These are phyloP conservation scores for Fusarium metavorans DNA, from an alignment of 2,329 filamentous ascomycete species.

Conservation along the genomic window DNA sequence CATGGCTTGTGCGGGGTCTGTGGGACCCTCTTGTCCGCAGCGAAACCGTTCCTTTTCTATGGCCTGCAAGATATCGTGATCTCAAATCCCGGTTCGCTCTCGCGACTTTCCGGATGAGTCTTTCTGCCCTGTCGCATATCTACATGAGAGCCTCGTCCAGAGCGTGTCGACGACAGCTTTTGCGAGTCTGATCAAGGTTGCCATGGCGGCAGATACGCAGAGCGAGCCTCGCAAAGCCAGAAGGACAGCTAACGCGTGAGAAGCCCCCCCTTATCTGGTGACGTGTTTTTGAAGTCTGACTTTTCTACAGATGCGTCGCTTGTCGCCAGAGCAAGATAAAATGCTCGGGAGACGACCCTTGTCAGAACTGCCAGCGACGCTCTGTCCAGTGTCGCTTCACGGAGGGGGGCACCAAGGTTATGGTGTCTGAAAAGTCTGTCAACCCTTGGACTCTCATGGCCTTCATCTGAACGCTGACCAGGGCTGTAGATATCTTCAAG, in stretches of 20 bases:
- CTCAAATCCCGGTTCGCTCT: background rate
- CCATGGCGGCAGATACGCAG: conserved; percentile 27
- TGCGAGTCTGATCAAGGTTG: background rate
- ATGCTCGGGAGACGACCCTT: conserved; percentile 50
- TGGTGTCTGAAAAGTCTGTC: conserved; percentile 49
- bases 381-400: conserved; percentile 47
- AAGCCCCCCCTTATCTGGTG: background rate
- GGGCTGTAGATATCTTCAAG: conserved; percentile 39
- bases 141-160: background rate
- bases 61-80: conserved; percentile 17
- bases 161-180: background rate
- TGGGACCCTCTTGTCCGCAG: background rate
- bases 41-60: conserved; percentile 1
- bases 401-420: conserved; percentile 45
- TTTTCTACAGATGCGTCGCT: conserved; percentile 42
- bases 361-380: conserved; percentile 48
- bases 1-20: conserved; percentile 7
- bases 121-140: background rate
- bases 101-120: background rate
- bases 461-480: conserved; percentile 9
- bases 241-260: conserved; percentile 47
- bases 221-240: conserved; percentile 34
- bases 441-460: background rate
- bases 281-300: background rate
- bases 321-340: conserved; percentile 53